These are phyloP conservation scores for Podospora bellae-mahoneyi DNA, from an alignment of 495 filamentous ascomycete genomes.

Conservation along the genomic window DNA sequence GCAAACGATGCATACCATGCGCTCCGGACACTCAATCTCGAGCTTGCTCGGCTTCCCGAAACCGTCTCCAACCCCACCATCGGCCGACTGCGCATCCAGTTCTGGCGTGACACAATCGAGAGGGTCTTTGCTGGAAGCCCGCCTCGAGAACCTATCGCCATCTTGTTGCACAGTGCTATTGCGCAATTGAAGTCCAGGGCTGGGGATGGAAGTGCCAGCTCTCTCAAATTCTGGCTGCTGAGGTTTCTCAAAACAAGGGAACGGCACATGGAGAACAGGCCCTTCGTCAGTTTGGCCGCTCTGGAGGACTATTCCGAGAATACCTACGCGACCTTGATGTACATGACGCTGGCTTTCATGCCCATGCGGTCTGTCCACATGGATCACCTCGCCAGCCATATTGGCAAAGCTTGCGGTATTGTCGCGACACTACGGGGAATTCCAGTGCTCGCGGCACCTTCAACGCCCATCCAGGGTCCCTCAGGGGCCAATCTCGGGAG, in stretches of 20 bases:
- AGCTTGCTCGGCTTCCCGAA: conserved; percentile 83
- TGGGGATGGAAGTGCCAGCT: conserved; percentile 48
- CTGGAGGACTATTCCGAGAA: conserved; percentile 89
- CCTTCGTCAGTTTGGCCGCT: conserved; percentile 67
- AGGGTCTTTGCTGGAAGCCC: conserved; percentile 66
- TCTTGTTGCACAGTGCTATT: conserved; percentile 71
- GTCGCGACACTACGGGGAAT: conserved; percentile 77
- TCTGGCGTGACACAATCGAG: conserved; percentile 85
- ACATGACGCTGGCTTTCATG: conserved; percentile 75
- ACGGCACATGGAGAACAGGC: conserved; percentile 76
- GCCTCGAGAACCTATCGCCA: conserved; percentile 86
- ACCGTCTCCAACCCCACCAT: conserved; percentile 76
- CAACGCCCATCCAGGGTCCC: conserved; percentile 49
- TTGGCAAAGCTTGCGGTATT: conserved; percentile 91
- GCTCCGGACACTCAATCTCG: conserved; percentile 88
- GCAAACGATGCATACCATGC: conserved; percentile 81
- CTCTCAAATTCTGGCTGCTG: conserved; percentile 77
- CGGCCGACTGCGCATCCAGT: conserved; percentile 84
- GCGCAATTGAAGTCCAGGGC: conserved; percentile 53
- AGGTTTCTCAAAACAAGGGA: conserved; percentile 77
- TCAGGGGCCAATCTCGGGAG: conserved; percentile 35
- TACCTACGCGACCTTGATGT: conserved; percentile 91
- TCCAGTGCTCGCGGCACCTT: conserved; percentile 76
- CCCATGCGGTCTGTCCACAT: conserved; percentile 75
- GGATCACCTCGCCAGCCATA: conserved; percentile 89